Base-by-base conservation (phyloP, 495 filamentous ascomycete species). In the Tuber indicum region DNA sequence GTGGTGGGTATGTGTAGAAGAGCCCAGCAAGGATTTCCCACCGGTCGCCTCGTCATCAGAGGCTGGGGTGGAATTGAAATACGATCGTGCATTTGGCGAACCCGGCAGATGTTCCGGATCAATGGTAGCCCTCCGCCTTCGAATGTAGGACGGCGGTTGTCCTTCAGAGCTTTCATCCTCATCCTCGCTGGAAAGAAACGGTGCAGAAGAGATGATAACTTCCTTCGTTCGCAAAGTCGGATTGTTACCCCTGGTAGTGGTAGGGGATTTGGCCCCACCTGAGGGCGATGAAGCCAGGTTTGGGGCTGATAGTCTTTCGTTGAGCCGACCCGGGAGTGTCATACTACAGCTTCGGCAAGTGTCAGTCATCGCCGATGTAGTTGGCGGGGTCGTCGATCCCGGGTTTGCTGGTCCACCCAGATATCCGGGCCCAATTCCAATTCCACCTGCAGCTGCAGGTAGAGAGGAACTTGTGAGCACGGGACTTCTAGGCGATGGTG, bases 1-100 rank as follows among this genome's bases (percentile, higher is more conserved):
- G 62, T 91, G 92, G 82, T 97, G 94, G 2, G 89, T 90, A 82
- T 98, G 94, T 42, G 86, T 83, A 76, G 80, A 84, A 21, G 81
- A 77, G 39, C 82, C 84, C 75, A 62, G 44, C 52, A 75, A 52
- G 62, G 79, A 75, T 69, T 66, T 69, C 41, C 78, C 78, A 32
- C 79, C 77, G 43, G 36, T 12, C 76, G 87, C 86, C 47, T 87
- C 87, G 72, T 88, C 87, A 16, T 86, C 86, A 49, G 87, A 82
- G 36, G 79, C 84, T 19, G 87, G 82, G n/a, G 85, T 75, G 73
- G 78, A 74, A 62, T 84, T 75, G 75, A 85, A 82, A 82, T 84
- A 88, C 32, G 88, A 87, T 49, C 86, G 85, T 10, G 87, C 86
- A 74, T 84, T 86, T 3, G 88, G 87, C 12, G 86, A 87, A 42